Conservation (phyloP, 345 rosid species). For the Raphanus sativus region DNA sequence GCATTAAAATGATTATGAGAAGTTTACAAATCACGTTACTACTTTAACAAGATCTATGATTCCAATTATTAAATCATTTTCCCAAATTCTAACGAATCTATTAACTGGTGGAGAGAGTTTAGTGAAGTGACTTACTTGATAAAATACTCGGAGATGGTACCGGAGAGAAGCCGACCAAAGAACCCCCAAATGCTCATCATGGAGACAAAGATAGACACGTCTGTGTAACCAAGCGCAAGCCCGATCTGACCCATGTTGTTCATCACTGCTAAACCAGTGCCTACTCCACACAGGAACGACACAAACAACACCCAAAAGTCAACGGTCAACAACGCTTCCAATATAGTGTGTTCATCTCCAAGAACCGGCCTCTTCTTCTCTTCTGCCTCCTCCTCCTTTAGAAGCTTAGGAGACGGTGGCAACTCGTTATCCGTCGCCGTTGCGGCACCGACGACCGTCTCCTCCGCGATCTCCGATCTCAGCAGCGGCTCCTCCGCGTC, state of each 20-base stretch:
- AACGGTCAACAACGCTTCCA: conserved; percentile 40
- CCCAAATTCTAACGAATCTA: not conserved
- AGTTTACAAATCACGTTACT: conserved; percentile 14
- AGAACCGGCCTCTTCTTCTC: conserved; percentile 37
- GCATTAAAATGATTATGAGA: not conserved
- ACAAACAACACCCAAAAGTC: conserved; percentile 65
- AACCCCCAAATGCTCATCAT: conserved; percentile 67
- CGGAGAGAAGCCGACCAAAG: conserved; percentile 57
- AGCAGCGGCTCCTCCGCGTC: conserved; percentile 53
- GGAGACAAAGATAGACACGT: conserved; percentile 55
- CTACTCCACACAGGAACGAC: conserved; percentile 58
- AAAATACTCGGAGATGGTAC: conserved; percentile 48
- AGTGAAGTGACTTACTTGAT: conserved; percentile 45
- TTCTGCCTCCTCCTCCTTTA: conserved; percentile 24
- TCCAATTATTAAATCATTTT: not conserved
- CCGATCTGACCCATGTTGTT: conserved; percentile 72
- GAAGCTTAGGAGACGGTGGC: conserved; percentile 27
- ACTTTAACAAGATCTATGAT: not conserved
- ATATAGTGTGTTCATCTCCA: conserved; percentile 59
- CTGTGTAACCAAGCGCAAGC: conserved; percentile 52
- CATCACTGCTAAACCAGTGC: conserved; percentile 58
- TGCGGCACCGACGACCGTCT: conserved; percentile 18
- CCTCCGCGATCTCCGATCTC: conserved; percentile 24
- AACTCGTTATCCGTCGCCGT: conserved; percentile 23
- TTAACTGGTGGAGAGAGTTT: not conserved